These are phyloP conservation scores for Magnolia changhungtana DNA, from an alignment of 164 flowering plant species.

Conservation along the genomic window DNA sequence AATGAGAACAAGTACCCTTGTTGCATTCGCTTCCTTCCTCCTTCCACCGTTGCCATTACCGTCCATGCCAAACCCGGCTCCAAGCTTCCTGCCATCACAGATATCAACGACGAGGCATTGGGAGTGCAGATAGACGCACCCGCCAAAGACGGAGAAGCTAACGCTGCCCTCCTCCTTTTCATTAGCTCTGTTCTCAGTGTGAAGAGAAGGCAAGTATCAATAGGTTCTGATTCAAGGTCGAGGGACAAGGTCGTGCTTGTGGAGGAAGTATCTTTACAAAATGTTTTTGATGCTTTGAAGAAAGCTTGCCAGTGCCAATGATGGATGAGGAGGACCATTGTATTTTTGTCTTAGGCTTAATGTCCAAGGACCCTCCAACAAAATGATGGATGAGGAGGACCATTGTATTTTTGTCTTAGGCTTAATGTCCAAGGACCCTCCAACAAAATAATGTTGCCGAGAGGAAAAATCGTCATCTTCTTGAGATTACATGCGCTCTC, in stretches of 20 bases:
- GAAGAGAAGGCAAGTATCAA: constrained; percentile 75
- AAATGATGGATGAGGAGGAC: too few relatives aligned
- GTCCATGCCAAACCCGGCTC: constrained; percentile 97
- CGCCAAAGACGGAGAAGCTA: constrained; percentile 91
- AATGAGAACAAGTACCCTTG: constrained; percentile 40
- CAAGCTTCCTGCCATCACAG: constrained; percentile 76
- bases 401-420: too few relatives aligned
- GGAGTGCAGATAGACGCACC: constrained; percentile 97
- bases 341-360: too few relatives aligned
- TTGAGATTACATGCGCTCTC: too few relatives aligned
- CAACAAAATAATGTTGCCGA: too few relatives aligned
- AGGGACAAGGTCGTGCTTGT: constrained; percentile 89
- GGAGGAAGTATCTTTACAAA: constrained; percentile 64
- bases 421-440: too few relatives aligned
- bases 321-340: constrained; percentile 15
- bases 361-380: too few relatives aligned
- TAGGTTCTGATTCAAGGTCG: constrained; percentile 84
- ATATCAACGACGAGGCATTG: constrained; percentile 73
- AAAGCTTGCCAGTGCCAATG: constrained; percentile 39
- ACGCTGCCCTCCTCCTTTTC: constrained; percentile 83
- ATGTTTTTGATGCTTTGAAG: constrained; percentile 63
- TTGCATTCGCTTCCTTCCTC: constrained; percentile 61
- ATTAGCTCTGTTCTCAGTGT: constrained; percentile 89
- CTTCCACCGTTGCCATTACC: constrained; percentile 79
- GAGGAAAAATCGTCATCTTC: too few relatives aligned